Percentiles rank a stretch among this genome's conserved stretches.
phyloP scores from a whole-genome alignment of 208 protist genomes.

The Herpetomonas tarakana region DNA sequence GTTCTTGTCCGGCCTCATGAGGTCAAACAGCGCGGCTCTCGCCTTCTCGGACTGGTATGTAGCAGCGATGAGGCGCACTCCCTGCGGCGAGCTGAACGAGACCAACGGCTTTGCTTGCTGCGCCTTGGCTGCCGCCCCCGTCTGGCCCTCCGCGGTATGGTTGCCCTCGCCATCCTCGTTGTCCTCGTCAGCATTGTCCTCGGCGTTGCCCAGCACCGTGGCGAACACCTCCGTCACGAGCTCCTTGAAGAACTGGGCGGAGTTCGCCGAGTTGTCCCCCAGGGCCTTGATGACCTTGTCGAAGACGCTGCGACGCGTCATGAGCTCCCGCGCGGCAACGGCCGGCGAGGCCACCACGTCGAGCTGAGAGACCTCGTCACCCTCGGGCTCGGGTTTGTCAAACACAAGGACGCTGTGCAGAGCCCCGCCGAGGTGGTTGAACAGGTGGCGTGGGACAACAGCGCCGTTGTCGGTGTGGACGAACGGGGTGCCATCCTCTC shows the following conservation, averaged over 20 bases:
- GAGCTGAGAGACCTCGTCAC: conserved; percentile 8
- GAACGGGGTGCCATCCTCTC: conserved; percentile 56
- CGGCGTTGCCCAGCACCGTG: conserved; percentile 14
- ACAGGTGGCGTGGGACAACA: conserved; percentile 47
- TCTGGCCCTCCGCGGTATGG: conserved; percentile 1
- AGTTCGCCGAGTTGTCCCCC: conserved; percentile 39
- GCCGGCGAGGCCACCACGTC: conserved; percentile 22
- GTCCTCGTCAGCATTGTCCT: conserved; percentile 11
- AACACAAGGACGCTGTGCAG: conserved; percentile 48
- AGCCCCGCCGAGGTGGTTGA: conserved; percentile 36
- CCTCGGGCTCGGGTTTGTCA: conserved; percentile 38
- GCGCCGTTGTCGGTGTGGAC: conserved; percentile 46
- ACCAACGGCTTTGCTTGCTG: background rate
- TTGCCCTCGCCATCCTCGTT: conserved; percentile 12
- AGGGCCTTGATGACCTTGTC: conserved; percentile 32
- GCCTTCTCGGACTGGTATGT: conserved; percentile 32
- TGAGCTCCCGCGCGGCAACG: conserved; percentile 32
- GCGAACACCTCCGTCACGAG: conserved; percentile 17
- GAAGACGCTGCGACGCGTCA: conserved; percentile 34
- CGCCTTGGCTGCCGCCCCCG: background rate
- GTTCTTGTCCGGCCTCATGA: conserved; percentile 17
- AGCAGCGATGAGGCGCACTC: conserved; percentile 40
- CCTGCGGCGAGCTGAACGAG: conserved; percentile 41
- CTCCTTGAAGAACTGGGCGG: conserved; percentile 36
- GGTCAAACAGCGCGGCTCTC: conserved; percentile 54